phyloP scores from a whole-genome alignment of 2,329 filamentous ascomycete genomes.

The Aspergillus sp. region DNA sequence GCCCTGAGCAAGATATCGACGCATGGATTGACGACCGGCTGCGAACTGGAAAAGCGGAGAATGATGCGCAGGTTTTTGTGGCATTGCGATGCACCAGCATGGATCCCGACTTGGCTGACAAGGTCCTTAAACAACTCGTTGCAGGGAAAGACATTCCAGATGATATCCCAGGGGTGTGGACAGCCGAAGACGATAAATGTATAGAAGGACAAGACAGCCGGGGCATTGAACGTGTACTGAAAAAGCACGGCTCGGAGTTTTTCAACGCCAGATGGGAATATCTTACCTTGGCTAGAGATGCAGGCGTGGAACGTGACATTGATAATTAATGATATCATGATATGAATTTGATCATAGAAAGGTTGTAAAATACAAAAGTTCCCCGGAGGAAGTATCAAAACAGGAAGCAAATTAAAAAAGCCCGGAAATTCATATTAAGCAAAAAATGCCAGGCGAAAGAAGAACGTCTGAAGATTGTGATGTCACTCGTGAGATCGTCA shows the following conservation, averaged over 20 bases:
- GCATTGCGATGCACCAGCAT: conserved; percentile 38
- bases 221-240: conserved; percentile 28
- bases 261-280: conserved; percentile 35
- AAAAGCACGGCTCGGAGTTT: conserved; percentile 41
- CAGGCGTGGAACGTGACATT: conserved; percentile 8
- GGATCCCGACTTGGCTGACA: conserved; percentile 33
- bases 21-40: conserved; percentile 35
- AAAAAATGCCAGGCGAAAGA: too few species aligned
- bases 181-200: conserved; percentile 38
- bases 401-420: too few species aligned
- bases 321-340: conserved; percentile 1
- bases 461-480: too few species aligned
- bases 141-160: conserved; percentile 32
- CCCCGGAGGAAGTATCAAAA: too few species aligned
- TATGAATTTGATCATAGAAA: background rate
- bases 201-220: conserved; percentile 29
- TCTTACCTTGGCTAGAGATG: conserved; percentile 23
- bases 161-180: conserved; percentile 44
- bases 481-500: too few species aligned
- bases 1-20: conserved; percentile 24
- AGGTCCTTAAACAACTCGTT: conserved; percentile 26
- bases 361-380: too few species aligned
- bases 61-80: conserved; percentile 25
- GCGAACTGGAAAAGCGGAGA: conserved; percentile 20
- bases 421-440: too few species aligned